Evolutionary conservation across 129 eudicot genomes (phyloP).

Genomic region (Artemisia argyi): DNA sequence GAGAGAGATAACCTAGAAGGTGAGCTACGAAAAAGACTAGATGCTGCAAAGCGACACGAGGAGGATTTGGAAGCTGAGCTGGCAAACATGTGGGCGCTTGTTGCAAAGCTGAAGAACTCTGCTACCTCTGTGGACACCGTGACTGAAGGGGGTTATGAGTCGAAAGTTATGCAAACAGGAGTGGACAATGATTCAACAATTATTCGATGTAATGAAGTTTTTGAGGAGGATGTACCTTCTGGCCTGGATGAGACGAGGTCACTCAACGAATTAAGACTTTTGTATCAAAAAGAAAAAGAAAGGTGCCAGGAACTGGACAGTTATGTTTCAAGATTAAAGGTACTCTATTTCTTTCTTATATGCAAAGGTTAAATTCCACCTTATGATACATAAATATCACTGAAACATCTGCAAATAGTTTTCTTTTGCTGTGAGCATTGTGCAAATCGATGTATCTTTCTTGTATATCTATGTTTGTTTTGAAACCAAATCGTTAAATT

Average conservation of each 20-base stretch:
- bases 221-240: conserved; percentile 24
- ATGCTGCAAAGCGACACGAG: conserved; percentile 63
- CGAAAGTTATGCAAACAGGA: conserved; percentile 14
- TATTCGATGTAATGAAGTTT: conserved; percentile 21
- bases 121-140: conserved; percentile 22
- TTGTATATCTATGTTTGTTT: neutral
- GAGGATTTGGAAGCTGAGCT: conserved; percentile 74
- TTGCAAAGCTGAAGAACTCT: conserved; percentile 53
- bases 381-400: neutral
- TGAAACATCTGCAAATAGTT: neutral
- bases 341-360: conserved; percentile 16
- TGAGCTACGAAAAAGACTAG: conserved; percentile 59
- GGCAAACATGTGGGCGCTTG: conserved; percentile 68
- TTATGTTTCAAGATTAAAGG: conserved; percentile 53
- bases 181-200: conserved; percentile 21
- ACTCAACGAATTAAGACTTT: conserved; percentile 39
- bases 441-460: neutral
- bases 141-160: conserved; percentile 13
- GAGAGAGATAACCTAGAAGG: conserved; percentile 73
- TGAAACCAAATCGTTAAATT: neutral
- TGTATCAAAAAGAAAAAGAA: conserved; percentile 44
- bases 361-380: neutral
- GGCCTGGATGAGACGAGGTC: conserved; percentile 29
- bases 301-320: conserved; percentile 49
- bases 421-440: neutral